Percentiles rank a stretch among this genome's conserved stretches.
Conservation (phyloP, 192 early-diverging fungal genomes). For the Oehlia diaphana region DNA sequence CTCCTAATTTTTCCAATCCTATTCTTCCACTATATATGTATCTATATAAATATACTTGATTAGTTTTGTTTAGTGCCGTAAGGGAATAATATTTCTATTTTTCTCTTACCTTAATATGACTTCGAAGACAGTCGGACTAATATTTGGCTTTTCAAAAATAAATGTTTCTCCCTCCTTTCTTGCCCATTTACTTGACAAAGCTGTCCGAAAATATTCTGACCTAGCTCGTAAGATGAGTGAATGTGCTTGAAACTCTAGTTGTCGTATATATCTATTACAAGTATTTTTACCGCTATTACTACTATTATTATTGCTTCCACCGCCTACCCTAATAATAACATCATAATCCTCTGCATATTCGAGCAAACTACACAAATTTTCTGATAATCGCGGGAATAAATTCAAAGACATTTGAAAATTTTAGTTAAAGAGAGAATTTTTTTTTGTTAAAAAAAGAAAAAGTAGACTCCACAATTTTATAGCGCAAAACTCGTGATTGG, state of each 20-base stretch:
- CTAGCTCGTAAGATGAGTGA: conserved; percentile 1
- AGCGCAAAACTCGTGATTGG: too few relatives aligned
- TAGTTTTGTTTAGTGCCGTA: neutral
- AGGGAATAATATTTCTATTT: neutral
- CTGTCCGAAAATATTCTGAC: conserved; percentile 28
- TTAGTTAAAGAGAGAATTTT: neutral
- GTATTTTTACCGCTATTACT: too few relatives aligned
- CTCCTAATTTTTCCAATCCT: conserved; percentile 6
- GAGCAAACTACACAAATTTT: conserved; percentile 2
- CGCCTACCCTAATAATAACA: conserved; percentile 10
- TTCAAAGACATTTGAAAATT: neutral
- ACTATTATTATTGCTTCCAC: neutral
- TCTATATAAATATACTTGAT: neutral
- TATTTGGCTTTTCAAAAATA: conserved; percentile 27
- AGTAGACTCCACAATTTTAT: neutral
- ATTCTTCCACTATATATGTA: conserved; percentile 26
- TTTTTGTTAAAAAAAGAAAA: neutral
- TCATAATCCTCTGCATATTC: conserved; percentile 22
- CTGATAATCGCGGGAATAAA: conserved; percentile 3
- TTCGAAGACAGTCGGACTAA: conserved; percentile 17
- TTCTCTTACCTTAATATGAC: conserved; percentile 16
- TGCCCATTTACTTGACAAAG: conserved; percentile 25
- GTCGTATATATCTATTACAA: neutral
- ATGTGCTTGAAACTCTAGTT: conserved; percentile 20
- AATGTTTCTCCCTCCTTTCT: conserved; percentile 8